Percentiles rank a stretch among this genome's conserved stretches.
Evolutionary conservation across 805 yeast species (phyloP).

Genomic region (Metschnikowia picachoensis): DNA sequence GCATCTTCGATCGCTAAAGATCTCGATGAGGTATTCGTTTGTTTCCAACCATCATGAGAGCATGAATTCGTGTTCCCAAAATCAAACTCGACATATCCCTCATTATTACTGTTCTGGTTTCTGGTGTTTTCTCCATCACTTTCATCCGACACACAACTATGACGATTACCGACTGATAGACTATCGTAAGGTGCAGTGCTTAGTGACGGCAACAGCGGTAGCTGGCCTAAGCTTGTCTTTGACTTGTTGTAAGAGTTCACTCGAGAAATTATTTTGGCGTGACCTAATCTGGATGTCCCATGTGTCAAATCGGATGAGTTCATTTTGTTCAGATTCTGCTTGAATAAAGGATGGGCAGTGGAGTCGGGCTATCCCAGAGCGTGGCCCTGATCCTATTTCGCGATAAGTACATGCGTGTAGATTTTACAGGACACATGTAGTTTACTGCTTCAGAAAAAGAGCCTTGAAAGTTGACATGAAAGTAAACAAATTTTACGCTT

Average conservation of each 20-base stretch:
- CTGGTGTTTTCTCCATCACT: neutral
- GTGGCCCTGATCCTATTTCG: no score
- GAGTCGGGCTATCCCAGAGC: no score
- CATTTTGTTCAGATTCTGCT: no score
- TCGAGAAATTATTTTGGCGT: conserved; percentile 8
- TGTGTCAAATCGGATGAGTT: no score
- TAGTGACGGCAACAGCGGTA: conserved; percentile 16
- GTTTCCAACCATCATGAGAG: conserved; percentile 7
- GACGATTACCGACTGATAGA: neutral
- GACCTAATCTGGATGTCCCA: neutral
- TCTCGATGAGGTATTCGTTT: conserved; percentile 7
- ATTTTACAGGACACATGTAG: no score
- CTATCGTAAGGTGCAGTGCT: conserved; percentile 1
- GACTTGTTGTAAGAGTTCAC: conserved; percentile 9
- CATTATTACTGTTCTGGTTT: no score
- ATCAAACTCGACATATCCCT: conserved; percentile 28
- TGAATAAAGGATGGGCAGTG: no score
- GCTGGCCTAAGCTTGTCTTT: conserved; percentile 10
- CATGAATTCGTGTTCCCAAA: conserved; percentile 15
- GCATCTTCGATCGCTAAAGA: neutral
- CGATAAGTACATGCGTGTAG: no score
- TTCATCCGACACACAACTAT: neutral
- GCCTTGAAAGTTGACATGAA: no score
- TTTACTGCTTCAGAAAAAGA: no score
- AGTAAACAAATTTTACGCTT: no score